These are phyloP conservation scores for Tulasnella sp. DNA, from an alignment of 768 basidiomycete genomes.

Conservation along the genomic window DNA sequence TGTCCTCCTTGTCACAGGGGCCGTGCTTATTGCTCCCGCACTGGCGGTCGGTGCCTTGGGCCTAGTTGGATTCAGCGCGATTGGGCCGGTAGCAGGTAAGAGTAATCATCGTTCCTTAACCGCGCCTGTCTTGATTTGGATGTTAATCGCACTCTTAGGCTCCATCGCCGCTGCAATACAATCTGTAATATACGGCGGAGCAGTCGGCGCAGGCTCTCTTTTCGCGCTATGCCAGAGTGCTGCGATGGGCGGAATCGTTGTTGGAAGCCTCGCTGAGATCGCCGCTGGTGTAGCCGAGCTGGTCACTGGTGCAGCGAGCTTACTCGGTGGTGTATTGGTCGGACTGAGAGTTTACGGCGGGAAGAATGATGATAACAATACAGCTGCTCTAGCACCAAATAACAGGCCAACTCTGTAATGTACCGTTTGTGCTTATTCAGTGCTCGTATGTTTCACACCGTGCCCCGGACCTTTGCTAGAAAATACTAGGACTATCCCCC, in stretches of 20 bases:
- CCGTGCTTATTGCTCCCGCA: background rate
- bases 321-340: background rate
- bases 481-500: too few species aligned
- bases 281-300: background rate
- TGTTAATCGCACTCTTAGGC: background rate
- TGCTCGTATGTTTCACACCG: too few species aligned
- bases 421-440: too few species aligned
- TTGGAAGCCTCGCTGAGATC: background rate
- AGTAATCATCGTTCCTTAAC: background rate
- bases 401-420: too few species aligned
- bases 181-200: background rate
- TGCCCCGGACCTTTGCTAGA: too few species aligned
- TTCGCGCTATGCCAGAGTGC: background rate
- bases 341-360: background rate
- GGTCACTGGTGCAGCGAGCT: background rate
- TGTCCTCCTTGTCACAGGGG: background rate
- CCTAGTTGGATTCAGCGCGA: background rate
- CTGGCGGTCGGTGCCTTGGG: background rate
- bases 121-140: background rate
- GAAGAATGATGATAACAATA: background rate
- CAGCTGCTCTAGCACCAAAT: too few species aligned
- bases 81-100: background rate
- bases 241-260: slow-evolving; percentile 1
- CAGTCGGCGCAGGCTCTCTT: background rate
- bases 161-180: background rate